phyloP scores from a whole-genome alignment of 192 early-diverging fungal genomes.

The Allomyces macrogynus region DNA sequence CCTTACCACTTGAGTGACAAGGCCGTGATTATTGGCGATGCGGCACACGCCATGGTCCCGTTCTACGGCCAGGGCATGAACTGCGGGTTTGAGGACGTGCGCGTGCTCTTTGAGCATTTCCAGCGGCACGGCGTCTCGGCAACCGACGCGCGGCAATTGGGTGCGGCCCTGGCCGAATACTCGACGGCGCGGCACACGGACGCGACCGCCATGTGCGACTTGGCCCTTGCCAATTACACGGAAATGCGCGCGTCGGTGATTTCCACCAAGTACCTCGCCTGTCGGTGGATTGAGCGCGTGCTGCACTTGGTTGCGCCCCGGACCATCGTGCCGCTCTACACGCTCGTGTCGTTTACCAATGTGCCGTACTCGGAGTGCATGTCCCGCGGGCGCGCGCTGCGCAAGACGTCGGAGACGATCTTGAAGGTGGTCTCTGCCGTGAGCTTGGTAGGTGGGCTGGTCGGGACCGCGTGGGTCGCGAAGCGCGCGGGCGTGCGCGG shows the following conservation, averaged over 20 bases:
- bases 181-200: conserved; percentile 45
- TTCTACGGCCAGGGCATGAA: conserved; percentile 99
- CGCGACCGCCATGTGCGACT: conserved; percentile 68
- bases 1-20: conserved; percentile 68
- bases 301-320: conserved; percentile 53
- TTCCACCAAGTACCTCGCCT: conserved; percentile 41
- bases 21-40: conserved; percentile 73
- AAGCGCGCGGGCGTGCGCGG: too few relatives aligned
- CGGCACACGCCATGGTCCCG: conserved; percentile 95
- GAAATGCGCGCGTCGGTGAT: conserved; percentile 83
- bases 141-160: conserved; percentile 14
- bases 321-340: conserved; percentile 69
- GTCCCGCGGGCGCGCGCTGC: neutral
- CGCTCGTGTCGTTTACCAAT: conserved; percentile 84
- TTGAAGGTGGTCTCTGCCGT: too few relatives aligned
- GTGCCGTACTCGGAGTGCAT: conserved; percentile 59
- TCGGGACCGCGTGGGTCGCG: too few relatives aligned
- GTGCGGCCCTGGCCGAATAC: conserved; percentile 51
- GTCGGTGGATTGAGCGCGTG: conserved; percentile 59
- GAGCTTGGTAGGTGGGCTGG: too few relatives aligned
- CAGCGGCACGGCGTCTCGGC: conserved; percentile 18
- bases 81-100: conserved; percentile 88
- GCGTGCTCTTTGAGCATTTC: conserved; percentile 37
- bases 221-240: conserved; percentile 82
- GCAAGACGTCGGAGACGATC: too few relatives aligned